phyloP scores from a whole-genome alignment of 345 rosid species.

The Arabidopsis thaliana region DNA sequence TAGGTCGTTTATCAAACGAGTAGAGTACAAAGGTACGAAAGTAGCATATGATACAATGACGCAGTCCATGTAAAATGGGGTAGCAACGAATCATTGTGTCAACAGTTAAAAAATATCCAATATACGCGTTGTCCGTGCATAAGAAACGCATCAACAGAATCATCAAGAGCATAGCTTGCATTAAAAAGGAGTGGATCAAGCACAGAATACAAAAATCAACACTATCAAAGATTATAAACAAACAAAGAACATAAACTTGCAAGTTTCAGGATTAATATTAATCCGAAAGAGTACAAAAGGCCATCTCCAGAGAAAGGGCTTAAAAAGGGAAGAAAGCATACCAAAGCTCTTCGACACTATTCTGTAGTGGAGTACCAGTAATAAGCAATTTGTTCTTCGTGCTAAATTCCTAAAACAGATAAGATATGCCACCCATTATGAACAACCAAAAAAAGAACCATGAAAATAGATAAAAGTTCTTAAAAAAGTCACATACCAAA shows the following conservation, averaged over 20 bases:
- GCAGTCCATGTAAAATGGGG: not conserved
- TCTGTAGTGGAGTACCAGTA: constrained; percentile 98
- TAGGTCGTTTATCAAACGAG: constrained; percentile 8
- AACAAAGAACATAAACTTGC: not conserved
- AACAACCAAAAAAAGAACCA: constrained; percentile 32
- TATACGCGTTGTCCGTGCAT: constrained; percentile 15
- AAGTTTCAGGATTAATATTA: constrained; percentile 14
- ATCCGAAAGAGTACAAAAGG: not conserved
- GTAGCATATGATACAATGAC: constrained; percentile 16
- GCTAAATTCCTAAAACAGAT: constrained; percentile 79
- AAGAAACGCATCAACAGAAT: constrained; percentile 14
- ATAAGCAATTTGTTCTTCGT: constrained; percentile 97
- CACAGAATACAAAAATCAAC: constrained; percentile 16
- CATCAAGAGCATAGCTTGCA: constrained; percentile 31
- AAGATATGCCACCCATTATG: constrained; percentile 18
- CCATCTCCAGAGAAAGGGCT: constrained; percentile 23
- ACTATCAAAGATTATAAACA: constrained; percentile 9
- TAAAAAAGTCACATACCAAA: constrained; percentile 55
- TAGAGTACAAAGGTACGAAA: not conserved
- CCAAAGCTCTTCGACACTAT: constrained; percentile 99
- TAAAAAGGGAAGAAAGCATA: constrained; percentile 45
- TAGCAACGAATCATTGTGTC: constrained; percentile 20
- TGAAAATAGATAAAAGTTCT: constrained; percentile 22
- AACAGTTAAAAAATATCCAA: not conserved
- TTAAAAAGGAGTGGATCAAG: constrained; percentile 6